Evolutionary conservation across 495 filamentous ascomycete genomes (phyloP).

Genomic region (Tuber borchii): DNA sequence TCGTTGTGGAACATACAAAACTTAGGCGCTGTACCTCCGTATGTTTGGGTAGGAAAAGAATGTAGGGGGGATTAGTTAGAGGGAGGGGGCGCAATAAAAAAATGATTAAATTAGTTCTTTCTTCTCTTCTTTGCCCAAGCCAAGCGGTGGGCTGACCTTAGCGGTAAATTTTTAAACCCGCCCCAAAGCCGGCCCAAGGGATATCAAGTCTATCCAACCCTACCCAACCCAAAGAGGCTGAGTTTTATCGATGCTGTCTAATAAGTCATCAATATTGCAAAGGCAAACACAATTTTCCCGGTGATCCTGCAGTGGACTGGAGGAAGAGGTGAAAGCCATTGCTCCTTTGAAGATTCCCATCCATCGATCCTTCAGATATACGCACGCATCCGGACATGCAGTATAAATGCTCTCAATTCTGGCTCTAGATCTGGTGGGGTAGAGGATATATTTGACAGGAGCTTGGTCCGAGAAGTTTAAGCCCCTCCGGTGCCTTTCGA

Average conservation of each 20-base stretch:
- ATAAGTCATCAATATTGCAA: constrained; percentile 83
- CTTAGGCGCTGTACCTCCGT: background rate
- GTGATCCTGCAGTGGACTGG: constrained; percentile 92
- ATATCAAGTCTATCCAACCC: background rate
- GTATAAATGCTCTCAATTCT: constrained; percentile 79
- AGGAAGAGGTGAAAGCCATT: constrained; percentile 86
- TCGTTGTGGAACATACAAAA: background rate
- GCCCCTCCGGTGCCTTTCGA: constrained; percentile 89
- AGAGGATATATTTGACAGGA: constrained; percentile 84
- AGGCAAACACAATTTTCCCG: constrained; percentile 81
- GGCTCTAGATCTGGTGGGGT: constrained; percentile 88
- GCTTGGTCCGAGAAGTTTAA: constrained; percentile 76
- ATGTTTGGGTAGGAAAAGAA: no score
- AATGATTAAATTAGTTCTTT: no score
- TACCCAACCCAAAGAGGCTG: constrained; percentile 52
- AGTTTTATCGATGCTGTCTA: constrained; percentile 84
- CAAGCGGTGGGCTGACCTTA: no score
- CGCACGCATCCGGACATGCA: constrained; percentile 65
- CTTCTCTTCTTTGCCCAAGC: no score
- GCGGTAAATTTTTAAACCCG: background rate
- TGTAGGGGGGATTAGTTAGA: no score
- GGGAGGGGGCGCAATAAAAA: no score
- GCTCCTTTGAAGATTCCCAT: constrained; percentile 93
- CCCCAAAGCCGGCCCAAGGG: background rate
- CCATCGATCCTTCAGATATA: constrained; percentile 90